A percentile compares a stretch with the other conserved stretches of the same genome.
Evolutionary conservation across 2,329 filamentous ascomycete genomes (phyloP).

Genomic region (Pseudofabraea citricarpa): DNA sequence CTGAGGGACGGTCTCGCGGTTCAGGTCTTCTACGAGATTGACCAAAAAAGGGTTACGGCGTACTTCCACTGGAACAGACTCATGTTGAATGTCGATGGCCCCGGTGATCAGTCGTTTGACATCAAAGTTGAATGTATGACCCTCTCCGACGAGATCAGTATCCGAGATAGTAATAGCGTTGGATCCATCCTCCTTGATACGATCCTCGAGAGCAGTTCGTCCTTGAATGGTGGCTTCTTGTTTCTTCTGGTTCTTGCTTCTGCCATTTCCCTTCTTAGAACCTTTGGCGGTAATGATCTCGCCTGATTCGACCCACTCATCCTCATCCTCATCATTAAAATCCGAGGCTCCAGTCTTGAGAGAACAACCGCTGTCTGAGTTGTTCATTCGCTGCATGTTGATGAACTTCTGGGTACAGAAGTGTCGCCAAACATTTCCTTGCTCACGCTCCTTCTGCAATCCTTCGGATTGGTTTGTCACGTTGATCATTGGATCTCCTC

Average conservation of each 20-base stretch:
- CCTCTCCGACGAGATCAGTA: background rate
- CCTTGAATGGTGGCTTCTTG: too few relatives aligned
- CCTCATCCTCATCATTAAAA: too few relatives aligned
- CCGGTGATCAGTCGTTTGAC: background rate
- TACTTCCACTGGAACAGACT: background rate
- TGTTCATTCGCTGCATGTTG: background rate
- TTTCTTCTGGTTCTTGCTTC: too few relatives aligned
- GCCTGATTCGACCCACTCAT: too few relatives aligned
- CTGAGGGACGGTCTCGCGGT: background rate
- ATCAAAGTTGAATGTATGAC: background rate
- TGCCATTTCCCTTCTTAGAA: too few relatives aligned
- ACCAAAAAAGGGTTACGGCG: background rate
- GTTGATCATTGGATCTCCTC: background rate
- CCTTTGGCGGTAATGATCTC: too few relatives aligned
- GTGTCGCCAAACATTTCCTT: background rate
- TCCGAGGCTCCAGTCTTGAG: too few relatives aligned
- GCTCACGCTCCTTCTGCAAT: background rate
- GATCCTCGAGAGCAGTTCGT: too few relatives aligned
- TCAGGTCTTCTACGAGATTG: background rate
- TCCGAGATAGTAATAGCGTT: too few relatives aligned
- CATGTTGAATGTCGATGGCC: background rate
- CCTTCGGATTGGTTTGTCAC: background rate
- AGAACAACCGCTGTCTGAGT: background rate
- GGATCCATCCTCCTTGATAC: too few relatives aligned
- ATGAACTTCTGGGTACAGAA: background rate